phyloP scores from a whole-genome alignment of 2,329 filamentous ascomycete species.

The Penicillium sp. region DNA sequence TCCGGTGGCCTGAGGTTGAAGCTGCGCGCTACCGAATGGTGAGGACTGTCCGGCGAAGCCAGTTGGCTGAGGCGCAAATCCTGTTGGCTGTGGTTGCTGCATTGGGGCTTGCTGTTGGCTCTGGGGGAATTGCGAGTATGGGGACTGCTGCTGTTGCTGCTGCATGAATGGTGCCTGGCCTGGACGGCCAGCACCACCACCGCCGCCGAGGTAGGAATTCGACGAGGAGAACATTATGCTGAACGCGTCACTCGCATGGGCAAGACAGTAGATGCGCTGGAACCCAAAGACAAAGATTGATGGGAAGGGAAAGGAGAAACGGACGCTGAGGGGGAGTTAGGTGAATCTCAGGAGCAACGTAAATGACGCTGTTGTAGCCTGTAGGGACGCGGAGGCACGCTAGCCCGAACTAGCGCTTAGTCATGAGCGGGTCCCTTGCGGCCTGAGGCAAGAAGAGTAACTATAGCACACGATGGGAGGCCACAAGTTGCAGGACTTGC shows the following conservation, averaged over 20 bases:
- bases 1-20: conserved; percentile 70
- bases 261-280: conserved; percentile 22
- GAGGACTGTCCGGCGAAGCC: conserved; percentile 59
- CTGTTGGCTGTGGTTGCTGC: conserved; percentile 53
- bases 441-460: neutral
- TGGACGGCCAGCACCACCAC: conserved; percentile 72
- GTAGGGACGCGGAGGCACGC: conserved; percentile 32
- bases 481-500: neutral
- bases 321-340: conserved; percentile 24
- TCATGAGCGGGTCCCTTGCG: conserved; percentile 10
- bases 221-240: conserved; percentile 83
- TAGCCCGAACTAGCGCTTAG: conserved; percentile 28
- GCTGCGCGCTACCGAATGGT: conserved; percentile 53
- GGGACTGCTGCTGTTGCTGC: conserved; percentile 53
- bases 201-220: conserved; percentile 82
- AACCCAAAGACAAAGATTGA: conserved; percentile 21
- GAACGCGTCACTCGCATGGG: conserved; percentile 30
- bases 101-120: conserved; percentile 55
- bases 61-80: conserved; percentile 58
- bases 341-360: conserved; percentile 31
- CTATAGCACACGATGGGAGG: neutral
- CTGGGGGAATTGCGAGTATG: conserved; percentile 43
- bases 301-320: conserved; percentile 28
- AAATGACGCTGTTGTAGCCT: conserved; percentile 30
- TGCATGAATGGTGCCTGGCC: conserved; percentile 61